phyloP scores from a whole-genome alignment of 495 filamentous ascomycete genomes.

The Penicillium bialowiezense region DNA sequence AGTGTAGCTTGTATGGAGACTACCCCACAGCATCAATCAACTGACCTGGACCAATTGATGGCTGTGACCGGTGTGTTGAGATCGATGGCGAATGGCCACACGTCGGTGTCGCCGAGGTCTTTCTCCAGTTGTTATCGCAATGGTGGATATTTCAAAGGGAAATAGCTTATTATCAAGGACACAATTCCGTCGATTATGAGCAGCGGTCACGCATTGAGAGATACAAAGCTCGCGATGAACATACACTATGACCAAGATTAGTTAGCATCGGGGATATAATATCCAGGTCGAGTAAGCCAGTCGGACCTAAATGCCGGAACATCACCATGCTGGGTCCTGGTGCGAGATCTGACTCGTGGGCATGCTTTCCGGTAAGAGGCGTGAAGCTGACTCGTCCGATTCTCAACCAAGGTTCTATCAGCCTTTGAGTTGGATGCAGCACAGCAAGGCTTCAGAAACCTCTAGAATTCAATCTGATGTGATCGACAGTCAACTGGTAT shows the following conservation, averaged over 20 bases:
- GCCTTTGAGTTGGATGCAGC: background rate
- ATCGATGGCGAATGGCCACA: background rate
- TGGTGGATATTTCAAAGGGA: no score
- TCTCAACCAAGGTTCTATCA: conserved; percentile 4
- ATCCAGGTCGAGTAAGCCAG: background rate
- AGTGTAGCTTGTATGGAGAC: background rate
- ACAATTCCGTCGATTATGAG: no score
- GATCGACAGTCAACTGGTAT: no score
- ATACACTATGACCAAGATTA: no score
- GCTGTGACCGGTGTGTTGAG: background rate
- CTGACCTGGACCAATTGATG: background rate
- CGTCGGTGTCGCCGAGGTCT: background rate
- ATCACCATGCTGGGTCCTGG: conserved; percentile 4
- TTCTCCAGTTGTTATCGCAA: background rate
- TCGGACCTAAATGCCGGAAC: conserved; percentile 4
- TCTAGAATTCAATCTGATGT: no score
- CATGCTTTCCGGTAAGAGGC: conserved; percentile 12
- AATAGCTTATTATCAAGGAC: no score
- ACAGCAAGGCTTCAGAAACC: no score
- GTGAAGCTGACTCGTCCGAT: background rate
- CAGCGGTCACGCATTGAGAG: no score
- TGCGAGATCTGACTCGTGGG: conserved; percentile 18
- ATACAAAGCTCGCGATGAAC: no score
- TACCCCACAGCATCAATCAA: background rate
- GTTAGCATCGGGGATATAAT: background rate